Evolutionary conservation across 2,329 filamentous ascomycete species (phyloP).

Genomic region (Apiospora pterosperma): DNA sequence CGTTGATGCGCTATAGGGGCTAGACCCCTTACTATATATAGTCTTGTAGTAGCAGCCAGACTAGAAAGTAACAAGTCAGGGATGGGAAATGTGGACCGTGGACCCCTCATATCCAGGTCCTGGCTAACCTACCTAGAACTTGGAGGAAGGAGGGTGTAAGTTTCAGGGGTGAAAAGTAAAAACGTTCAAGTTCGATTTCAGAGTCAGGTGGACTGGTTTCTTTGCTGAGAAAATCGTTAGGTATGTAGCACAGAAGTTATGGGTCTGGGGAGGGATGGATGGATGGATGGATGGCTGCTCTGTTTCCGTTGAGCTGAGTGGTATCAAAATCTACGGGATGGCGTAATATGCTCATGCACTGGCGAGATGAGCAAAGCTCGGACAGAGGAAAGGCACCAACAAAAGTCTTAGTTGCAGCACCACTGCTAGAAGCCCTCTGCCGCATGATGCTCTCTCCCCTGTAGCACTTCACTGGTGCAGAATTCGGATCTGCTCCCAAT

Average conservation of each 20-base stretch:
- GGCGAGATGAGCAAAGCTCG: neutral
- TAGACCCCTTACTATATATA: neutral
- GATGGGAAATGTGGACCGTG: neutral
- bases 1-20: neutral
- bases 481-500: neutral
- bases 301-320: neutral
- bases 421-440: neutral
- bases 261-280: neutral
- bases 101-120: neutral
- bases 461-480: neutral
- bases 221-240: neutral
- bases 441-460: neutral
- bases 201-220: neutral
- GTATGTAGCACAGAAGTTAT: neutral
- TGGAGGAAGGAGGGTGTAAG: neutral
- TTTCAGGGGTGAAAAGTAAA: neutral
- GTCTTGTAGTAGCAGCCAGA: neutral
- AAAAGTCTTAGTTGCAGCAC: neutral
- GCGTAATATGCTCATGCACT: neutral
- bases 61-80: neutral
- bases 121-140: too few species aligned
- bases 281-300: too few species aligned
- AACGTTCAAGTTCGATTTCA: neutral
- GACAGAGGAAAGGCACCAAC: neutral
- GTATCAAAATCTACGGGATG: neutral